Conservation (phyloP, 176 grass and related monocot species). For the Triticum dicoccoides region DNA sequence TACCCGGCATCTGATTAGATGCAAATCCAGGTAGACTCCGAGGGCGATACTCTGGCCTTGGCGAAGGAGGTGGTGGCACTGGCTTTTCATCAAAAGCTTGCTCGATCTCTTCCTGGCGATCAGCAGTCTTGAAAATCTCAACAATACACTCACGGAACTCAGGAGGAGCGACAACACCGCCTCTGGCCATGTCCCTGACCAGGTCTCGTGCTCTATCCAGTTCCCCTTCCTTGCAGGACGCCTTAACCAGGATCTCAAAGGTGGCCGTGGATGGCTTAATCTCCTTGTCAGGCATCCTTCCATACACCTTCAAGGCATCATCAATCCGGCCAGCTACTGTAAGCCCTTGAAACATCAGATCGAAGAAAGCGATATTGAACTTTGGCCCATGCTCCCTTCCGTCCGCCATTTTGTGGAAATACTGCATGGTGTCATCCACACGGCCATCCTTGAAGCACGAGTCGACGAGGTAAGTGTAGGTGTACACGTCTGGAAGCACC, state of each 20-base stretch:
- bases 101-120: neutral
- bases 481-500: no score
- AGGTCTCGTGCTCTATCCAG: neutral
- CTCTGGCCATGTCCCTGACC: neutral
- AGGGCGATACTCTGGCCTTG: neutral
- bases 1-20: neutral
- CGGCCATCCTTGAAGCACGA: neutral
- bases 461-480: no score
- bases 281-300: constrained; percentile 42
- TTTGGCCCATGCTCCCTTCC: neutral
- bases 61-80: neutral
- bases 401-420: neutral
- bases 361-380: constrained; percentile 17
- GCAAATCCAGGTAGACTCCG: neutral
- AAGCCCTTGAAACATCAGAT: constrained; percentile 40
- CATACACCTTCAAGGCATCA: constrained; percentile 44
- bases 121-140: neutral
- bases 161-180: neutral
- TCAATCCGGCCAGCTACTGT: constrained; percentile 33
- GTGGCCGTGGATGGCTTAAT: neutral
- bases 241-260: neutral
- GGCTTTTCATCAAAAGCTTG: neutral
- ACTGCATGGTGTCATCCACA: neutral
- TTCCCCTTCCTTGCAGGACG: neutral
- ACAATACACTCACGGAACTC: neutral